Evolutionary conservation across 345 rosid genomes (phyloP).

Genomic region (Alliaria petiolata): DNA sequence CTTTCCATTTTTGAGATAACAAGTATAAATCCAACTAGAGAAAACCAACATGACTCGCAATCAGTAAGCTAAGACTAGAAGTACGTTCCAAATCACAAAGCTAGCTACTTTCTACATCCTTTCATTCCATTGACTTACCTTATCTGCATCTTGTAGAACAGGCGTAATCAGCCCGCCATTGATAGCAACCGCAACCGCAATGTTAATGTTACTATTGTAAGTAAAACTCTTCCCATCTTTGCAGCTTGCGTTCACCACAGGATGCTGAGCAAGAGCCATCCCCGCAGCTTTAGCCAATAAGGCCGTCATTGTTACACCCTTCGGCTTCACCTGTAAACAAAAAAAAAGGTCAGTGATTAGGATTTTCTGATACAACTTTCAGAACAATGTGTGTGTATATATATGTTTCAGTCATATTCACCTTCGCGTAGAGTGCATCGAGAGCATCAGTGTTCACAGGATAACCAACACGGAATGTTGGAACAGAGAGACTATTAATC

Average conservation of each 20-base stretch:
- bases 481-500: constrained; percentile 82
- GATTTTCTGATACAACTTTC: not conserved
- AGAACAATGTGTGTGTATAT: no score
- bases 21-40: constrained; percentile 82
- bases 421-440: constrained; percentile 84
- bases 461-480: constrained; percentile 90
- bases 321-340: constrained; percentile 75
- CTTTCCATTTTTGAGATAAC: constrained; percentile 93
- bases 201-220: constrained; percentile 66
- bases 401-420: not conserved
- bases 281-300: constrained; percentile 92
- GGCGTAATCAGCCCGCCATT: constrained; percentile 95
- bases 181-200: constrained; percentile 94
- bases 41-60: constrained; percentile 7
- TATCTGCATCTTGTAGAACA: constrained; percentile 92
- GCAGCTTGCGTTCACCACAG: constrained; percentile 86
- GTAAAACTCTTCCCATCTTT: constrained; percentile 84
- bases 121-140: constrained; percentile 41
- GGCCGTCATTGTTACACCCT: constrained; percentile 96
- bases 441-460: constrained; percentile 78
- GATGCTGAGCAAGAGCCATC: constrained; percentile 89
- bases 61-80: not conserved
- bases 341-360: not conserved
- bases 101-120: constrained; percentile 2
- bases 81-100: not conserved